Conservation (phyloP, 2,329 filamentous ascomycete species). For the Neonectria coccinea region DNA sequence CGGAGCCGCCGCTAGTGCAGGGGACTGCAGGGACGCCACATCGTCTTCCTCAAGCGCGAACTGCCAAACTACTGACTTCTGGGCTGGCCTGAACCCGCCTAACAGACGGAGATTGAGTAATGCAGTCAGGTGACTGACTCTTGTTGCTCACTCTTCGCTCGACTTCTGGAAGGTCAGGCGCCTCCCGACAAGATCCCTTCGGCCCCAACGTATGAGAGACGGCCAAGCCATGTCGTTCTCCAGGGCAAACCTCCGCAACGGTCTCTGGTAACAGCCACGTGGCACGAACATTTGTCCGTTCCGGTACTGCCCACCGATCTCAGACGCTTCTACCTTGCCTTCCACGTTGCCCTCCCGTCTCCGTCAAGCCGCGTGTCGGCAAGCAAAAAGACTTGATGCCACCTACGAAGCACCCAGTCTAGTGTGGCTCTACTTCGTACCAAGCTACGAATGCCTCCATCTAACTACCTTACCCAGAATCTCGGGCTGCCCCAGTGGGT, state of each 20-base stretch:
- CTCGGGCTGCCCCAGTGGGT: not conserved
- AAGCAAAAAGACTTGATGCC: not conserved
- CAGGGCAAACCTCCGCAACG: conserved; percentile 18
- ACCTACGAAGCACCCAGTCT: not conserved
- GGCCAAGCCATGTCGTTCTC: not conserved
- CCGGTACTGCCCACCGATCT: not conserved
- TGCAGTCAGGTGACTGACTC: conserved; percentile 14
- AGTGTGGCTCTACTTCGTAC: not conserved
- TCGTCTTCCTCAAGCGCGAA: conserved; percentile 16
- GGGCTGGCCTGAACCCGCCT: not conserved
- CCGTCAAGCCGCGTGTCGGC: not conserved
- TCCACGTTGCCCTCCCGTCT: not conserved
- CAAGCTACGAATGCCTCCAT: not conserved
- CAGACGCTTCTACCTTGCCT: not conserved
- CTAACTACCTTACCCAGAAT: not conserved
- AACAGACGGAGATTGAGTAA: conserved; percentile 15
- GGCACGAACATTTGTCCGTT: conserved; percentile 18
- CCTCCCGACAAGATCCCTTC: conserved; percentile 10
- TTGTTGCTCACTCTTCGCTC: conserved; percentile 6
- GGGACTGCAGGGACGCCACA: conserved; percentile 27
- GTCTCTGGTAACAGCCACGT: conserved; percentile 14
- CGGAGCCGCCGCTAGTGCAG: conserved; percentile 27
- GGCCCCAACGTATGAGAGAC: not conserved
- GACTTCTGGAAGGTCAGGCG: conserved; percentile 7
- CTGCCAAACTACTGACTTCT: conserved; percentile 27